Percentiles rank a stretch among this genome's conserved stretches.
phyloP scores from a whole-genome alignment of 176 grass and related monocot genomes.

The Dendrocalamus sinicus region DNA sequence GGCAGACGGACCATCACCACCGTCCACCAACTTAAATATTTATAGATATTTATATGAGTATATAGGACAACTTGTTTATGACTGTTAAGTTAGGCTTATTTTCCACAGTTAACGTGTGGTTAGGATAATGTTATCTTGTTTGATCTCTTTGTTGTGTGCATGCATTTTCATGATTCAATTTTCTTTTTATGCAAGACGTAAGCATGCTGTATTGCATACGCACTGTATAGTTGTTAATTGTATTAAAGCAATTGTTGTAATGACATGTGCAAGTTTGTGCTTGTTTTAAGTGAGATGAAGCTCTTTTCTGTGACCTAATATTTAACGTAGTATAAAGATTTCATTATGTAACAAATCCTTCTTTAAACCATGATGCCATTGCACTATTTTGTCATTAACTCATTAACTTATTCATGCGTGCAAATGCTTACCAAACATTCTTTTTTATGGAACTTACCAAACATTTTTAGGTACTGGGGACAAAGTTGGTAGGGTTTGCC shows the following conservation, averaged over 20 bases:
- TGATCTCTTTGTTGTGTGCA: background rate
- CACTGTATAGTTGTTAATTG: slow-evolving; percentile 10
- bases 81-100: slow-evolving; percentile 9
- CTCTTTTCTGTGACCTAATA: slow-evolving; percentile 14
- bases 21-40: background rate
- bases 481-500: slow-evolving; percentile 38
- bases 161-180: slow-evolving; percentile 11
- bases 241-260: background rate
- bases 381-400: background rate
- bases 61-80: slow-evolving; percentile 8
- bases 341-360: slow-evolving; percentile 30
- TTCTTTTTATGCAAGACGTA: slow-evolving; percentile 31
- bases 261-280: slow-evolving; percentile 10
- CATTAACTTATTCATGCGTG: slow-evolving; percentile 13
- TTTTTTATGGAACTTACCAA: slow-evolving; percentile 35
- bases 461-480: slow-evolving; percentile 46
- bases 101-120: background rate
- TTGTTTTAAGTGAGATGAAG: slow-evolving; percentile 22
- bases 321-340: background rate
- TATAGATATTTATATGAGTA: background rate
- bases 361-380: slow-evolving; percentile 31
- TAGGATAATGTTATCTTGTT: slow-evolving; percentile 14
- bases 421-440: slow-evolving; percentile 33
- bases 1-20: background rate
- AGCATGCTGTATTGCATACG: background rate